Evolutionary conservation across 345 rosid genomes (phyloP).

Genomic region (Pistacia vera): DNA sequence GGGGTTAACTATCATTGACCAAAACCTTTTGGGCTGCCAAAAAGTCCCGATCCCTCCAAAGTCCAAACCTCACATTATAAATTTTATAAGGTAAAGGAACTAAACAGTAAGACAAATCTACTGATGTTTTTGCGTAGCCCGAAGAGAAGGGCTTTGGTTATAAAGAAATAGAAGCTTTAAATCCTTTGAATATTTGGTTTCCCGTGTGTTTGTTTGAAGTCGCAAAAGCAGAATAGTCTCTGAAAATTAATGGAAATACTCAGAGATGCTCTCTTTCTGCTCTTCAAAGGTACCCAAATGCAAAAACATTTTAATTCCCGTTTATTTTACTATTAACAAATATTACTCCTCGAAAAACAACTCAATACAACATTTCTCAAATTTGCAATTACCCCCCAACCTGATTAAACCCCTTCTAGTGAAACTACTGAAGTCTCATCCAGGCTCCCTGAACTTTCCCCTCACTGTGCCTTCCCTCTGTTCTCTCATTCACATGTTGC

Average conservation of each 20-base stretch:
- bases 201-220: too few species aligned
- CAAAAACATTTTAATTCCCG: neutral
- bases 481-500: conserved; percentile 37
- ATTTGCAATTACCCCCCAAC: conserved; percentile 3
- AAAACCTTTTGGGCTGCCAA: too few species aligned
- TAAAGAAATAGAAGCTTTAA: too few species aligned
- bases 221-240: neutral
- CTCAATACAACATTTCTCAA: neutral
- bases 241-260: neutral
- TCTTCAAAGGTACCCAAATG: conserved; percentile 2
- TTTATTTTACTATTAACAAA: neutral
- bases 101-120: too few species aligned
- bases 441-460: conserved; percentile 12
- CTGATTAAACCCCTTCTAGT: conserved; percentile 26
- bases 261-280: conserved; percentile 4
- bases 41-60: too few species aligned
- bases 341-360: conserved; percentile 10
- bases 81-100: too few species aligned
- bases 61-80: too few species aligned
- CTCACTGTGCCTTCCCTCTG: conserved; percentile 26
- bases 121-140: too few species aligned
- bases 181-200: too few species aligned
- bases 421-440: conserved; percentile 25
- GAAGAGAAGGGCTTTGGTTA: too few species aligned
- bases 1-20: too few species aligned